These are phyloP conservation scores for Kurtzmaniella quercitrusa DNA, from an alignment of 1,139 yeast genomes.

Conservation along the genomic window DNA sequence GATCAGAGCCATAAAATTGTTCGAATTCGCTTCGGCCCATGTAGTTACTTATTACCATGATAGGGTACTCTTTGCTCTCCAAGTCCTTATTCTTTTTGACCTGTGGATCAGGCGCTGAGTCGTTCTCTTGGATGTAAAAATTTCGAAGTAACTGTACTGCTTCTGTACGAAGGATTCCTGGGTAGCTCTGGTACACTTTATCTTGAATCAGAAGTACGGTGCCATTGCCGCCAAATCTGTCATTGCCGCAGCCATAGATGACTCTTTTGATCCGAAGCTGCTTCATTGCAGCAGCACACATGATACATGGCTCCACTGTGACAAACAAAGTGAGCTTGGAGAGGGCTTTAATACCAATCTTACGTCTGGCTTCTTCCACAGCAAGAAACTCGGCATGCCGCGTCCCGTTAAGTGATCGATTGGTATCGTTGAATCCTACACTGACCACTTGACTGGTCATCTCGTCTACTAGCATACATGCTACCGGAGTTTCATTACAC, in stretches of 20 bases:
- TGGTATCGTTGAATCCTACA: constrained; percentile 86
- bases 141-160: constrained; percentile 76
- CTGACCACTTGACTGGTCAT: constrained; percentile 53
- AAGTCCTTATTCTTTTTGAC: constrained; percentile 72
- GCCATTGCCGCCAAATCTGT: constrained; percentile 95
- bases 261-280: constrained; percentile 74
- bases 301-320: constrained; percentile 96
- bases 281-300: constrained; percentile 93
- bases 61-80: constrained; percentile 62
- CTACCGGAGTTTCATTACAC: constrained; percentile 74
- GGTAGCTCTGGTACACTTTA: constrained; percentile 58
- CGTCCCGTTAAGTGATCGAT: constrained; percentile 75
- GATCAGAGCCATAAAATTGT: constrained; percentile 23
- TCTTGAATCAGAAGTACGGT: constrained; percentile 65
- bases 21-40: constrained; percentile 21
- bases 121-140: constrained; percentile 83
- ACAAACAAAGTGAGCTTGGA: constrained; percentile 61
- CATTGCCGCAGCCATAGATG: constrained; percentile 90
- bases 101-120: constrained; percentile 78
- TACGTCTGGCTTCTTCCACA: constrained; percentile 35
- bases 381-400: constrained; percentile 92
- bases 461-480: constrained; percentile 54
- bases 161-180: constrained; percentile 77
- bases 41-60: constrained; percentile 18
- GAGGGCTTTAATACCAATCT: background rate